Evolutionary conservation across 139 green algal genomes (phyloP).

Genomic region (Asterochloris erici): DNA sequence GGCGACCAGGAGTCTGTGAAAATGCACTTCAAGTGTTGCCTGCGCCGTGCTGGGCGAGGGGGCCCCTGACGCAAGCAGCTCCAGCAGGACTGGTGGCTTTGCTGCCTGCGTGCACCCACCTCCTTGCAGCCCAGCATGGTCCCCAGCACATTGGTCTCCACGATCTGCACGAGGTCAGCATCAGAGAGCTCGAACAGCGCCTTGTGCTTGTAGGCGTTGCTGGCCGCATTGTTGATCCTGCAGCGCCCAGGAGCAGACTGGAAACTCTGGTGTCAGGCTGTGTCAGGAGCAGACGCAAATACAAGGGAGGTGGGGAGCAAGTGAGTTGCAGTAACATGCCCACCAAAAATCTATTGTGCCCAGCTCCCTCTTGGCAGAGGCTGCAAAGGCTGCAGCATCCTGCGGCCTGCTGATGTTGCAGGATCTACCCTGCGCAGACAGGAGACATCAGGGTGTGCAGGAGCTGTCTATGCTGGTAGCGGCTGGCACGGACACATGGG

Average conservation of each 20-base stretch:
- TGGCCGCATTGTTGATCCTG: constrained; percentile 77
- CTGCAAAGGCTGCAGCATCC: constrained; percentile 62
- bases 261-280: background rate
- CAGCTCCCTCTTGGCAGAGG: constrained; percentile 50
- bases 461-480: background rate
- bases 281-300: background rate
- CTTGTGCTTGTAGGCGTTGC: constrained; percentile 84
- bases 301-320: background rate
- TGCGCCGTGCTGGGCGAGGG: too few species aligned
- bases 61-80: too few species aligned
- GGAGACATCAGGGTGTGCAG: background rate
- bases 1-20: too few species aligned
- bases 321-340: background rate
- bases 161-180: constrained; percentile 72
- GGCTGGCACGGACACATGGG: background rate
- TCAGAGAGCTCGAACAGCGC: constrained; percentile 62
- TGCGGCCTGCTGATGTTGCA: constrained; percentile 59
- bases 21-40: too few species aligned
- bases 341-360: constrained; percentile 66
- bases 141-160: constrained; percentile 90
- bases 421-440: constrained; percentile 35
- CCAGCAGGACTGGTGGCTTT: too few species aligned
- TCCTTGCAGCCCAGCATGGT: constrained; percentile 87
- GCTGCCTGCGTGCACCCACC: constrained; percentile 31
- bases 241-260: background rate